These are phyloP conservation scores for Chytriomyces sp. DNA, from an alignment of 192 early-diverging fungal species.

Conservation along the genomic window DNA sequence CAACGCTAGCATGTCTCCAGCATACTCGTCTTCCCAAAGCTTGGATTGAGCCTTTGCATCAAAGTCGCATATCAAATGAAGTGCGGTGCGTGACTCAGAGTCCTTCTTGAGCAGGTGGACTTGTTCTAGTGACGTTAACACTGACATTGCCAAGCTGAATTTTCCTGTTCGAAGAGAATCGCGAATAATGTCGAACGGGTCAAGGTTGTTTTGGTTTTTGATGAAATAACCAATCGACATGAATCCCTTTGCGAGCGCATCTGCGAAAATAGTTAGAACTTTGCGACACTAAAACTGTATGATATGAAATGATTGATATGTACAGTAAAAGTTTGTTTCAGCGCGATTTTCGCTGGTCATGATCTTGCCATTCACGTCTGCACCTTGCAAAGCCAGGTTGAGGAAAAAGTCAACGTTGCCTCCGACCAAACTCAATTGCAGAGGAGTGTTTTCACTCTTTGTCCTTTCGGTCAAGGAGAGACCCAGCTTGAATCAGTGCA, in stretches of 20 bases:
- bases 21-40: constrained; percentile 49
- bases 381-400: constrained; percentile 50
- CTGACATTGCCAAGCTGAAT: constrained; percentile 52
- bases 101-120: neutral
- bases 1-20: constrained; percentile 34
- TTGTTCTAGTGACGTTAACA: constrained; percentile 28
- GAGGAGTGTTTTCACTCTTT: constrained; percentile 44
- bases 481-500: constrained; percentile 35
- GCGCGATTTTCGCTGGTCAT: constrained; percentile 31
- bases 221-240: constrained; percentile 55
- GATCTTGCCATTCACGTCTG: constrained; percentile 30
- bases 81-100: constrained; percentile 30
- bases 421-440: constrained; percentile 48
- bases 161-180: constrained; percentile 47
- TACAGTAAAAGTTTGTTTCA: constrained; percentile 14
- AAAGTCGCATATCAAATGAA: constrained; percentile 50
- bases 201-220: constrained; percentile 42
- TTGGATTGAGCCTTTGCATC: constrained; percentile 27
- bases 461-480: constrained; percentile 35
- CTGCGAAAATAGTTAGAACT: constrained; percentile 33
- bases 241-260: constrained; percentile 41
- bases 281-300: neutral
- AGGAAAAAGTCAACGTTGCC: constrained; percentile 49
- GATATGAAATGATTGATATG: neutral
- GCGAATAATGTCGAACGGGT: constrained; percentile 36